Evolutionary conservation across 1,284 basidiomycete species (phyloP), one percentile per base, ranked within the genome.

Genomic region (Puccinia coronata): DNA sequence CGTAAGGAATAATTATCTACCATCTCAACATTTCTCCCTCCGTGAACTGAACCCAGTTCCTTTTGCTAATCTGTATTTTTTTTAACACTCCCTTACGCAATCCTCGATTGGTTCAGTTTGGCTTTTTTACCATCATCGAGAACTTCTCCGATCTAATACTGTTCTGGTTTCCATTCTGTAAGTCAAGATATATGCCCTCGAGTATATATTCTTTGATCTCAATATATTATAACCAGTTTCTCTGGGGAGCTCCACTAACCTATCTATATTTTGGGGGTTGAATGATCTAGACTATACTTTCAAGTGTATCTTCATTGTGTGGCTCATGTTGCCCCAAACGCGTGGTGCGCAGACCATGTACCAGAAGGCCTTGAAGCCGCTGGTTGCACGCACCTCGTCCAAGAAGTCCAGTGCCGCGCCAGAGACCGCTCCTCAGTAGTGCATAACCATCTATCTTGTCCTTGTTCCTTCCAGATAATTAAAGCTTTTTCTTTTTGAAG

Each of bases 101-200:
- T 25, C 20, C 47, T 20, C 20, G 41, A 4, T 2, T 59, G 28
- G 93, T 93, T 88, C 94, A 93, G 93, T 94, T 94, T 84, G 92
- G 92, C 71, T 91, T 91, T 88, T 92, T 95, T 90, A 94, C 91
- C 88, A 92, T 94, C 87, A 84, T 92, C 80, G 93, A 94, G 87
- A 91, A 90, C 85, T 89, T 94, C 84, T 91, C 92, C 82, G 90
- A 91, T 80, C 79, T 91, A 82, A 89, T 94, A 73, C 78, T 80
- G 1, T 80, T 72, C 55, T 80, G 78, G 78, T 80, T 80, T 57
- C 78, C 78, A 20, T 80, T 80, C 78, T 80, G 78, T 80, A 72
- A 28, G 77, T n/a, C 41, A 53, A 34, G 18, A 14, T 57, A 55
- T 73, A n/a, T 28, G 28, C 16, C 31, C 47, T 36, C 28, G 9